Evolutionary conservation across 768 basidiomycete species (phyloP), one percentile per base, ranked within the genome.

Genomic region (Solioccasus polychromus): DNA sequence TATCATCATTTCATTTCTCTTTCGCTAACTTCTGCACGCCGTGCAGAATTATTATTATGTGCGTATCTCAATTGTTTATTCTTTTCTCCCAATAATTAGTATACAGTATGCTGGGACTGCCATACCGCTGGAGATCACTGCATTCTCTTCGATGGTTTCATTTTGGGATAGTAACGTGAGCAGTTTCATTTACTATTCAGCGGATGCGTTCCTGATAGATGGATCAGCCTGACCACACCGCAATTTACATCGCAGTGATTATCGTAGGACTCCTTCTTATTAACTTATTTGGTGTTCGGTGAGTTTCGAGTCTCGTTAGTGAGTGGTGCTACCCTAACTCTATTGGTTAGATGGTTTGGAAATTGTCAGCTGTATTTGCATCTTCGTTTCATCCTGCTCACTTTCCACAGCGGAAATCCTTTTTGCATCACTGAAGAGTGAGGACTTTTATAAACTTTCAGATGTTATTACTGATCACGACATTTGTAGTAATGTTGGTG

Each of bases 81-180:
- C 10, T 9, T 10, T 42, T 5, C 9, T 4, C n/a, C n/a, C n/a
- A n/a, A n/a, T 20, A 7, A 44, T 45, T 8, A 52, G 3, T 12
- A 10, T 18, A 17, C 4, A 60, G 58, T 52, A 37, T 44, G n/a
- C 40, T 30, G 55, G 45, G n/a, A 74, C 72, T 50, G 70, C 73
- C 5, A 55, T 77, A 14, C 73, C 75, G 3, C 71, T 75, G 18
- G 78, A 79, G 54, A 68, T 80, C 31, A 72, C 72, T 18, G 79
- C 79, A 2, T 70, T 74, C 7, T 62, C 73, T n/a, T 62, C 77
- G 17, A 55, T 82, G 42, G 67, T 80, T 39, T 60, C 66, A 25
- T 79, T 74, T 62, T 81, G 79, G 79, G 71, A 74, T 58, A 14
- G 8, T 5, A 36, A 60, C n/a, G 58, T 60, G 17, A 41, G 58